These are phyloP conservation scores for Penicillium salamii DNA, from an alignment of 495 filamentous ascomycete species.

Conservation along the genomic window DNA sequence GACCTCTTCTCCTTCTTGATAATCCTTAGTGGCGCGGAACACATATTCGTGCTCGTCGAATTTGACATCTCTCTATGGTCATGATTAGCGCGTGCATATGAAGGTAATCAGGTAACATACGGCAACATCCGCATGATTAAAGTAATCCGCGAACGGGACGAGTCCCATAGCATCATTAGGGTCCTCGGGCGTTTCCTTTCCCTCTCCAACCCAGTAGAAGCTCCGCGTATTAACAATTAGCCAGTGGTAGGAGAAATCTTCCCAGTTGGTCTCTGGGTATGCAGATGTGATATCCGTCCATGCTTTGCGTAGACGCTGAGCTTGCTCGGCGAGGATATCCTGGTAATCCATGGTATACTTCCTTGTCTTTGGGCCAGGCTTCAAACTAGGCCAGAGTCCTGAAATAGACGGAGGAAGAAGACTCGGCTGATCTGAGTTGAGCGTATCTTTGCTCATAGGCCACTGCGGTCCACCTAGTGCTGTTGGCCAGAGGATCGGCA, in stretches of 20 bases:
- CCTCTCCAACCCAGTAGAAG: slow-evolving; percentile 66
- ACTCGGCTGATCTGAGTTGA: background rate
- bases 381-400: slow-evolving; percentile 32
- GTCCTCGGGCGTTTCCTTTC: slow-evolving; percentile 46
- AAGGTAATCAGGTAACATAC: slow-evolving; percentile 18
- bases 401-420: slow-evolving; percentile 44
- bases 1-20: slow-evolving; percentile 67
- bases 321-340: slow-evolving; percentile 59
- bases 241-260: slow-evolving; percentile 69
- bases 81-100: background rate
- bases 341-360: slow-evolving; percentile 39
- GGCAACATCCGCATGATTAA: slow-evolving; percentile 69
- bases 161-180: slow-evolving; percentile 74
- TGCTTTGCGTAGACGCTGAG: slow-evolving; percentile 59
- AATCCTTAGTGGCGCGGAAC: slow-evolving; percentile 53
- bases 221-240: slow-evolving; percentile 78
- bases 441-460: slow-evolving; percentile 9
- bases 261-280: slow-evolving; percentile 51
- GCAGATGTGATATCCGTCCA: slow-evolving; percentile 52
- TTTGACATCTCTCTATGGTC: slow-evolving; percentile 57
- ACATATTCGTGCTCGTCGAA: slow-evolving; percentile 59
- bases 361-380: slow-evolving; percentile 13
- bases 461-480: slow-evolving; percentile 24
- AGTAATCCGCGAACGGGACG: slow-evolving; percentile 82
- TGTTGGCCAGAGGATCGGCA: slow-evolving; percentile 69